Evolutionary conservation across 148 eudicot genomes (phyloP), one percentile per base, ranked within the genome.

Genomic region (Rhododendron vialii): DNA sequence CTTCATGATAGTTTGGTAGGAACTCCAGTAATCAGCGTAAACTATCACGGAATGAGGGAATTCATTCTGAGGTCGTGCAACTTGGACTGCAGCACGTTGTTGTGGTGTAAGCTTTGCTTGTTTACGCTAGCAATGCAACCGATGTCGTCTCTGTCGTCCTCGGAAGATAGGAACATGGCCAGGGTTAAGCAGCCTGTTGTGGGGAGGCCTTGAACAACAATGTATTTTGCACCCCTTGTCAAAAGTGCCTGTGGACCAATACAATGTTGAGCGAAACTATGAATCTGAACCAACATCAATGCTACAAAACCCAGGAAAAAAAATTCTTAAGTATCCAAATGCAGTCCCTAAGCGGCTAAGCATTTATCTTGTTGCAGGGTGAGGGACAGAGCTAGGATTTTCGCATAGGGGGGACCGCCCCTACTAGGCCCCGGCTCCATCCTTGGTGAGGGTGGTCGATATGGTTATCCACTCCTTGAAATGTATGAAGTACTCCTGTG

Each of bases 101-200:
- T 95, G 93, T 95, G 98, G 82, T 22, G 73, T 82, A 15, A 80
- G 88, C 85, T 91, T 43, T 80, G 92, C 17, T 80, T 87, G 94
- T 95, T 93, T 8, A 28, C 84, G 30, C 85, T 90, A 28, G 55
- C 88, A 2, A 91, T 96, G 65, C 98, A 96, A 17, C 96, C 95
- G 20, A 94, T 38, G 57, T 82, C 82, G 86, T 96, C 99, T 78
- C 95, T 83, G 88, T 95, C 96, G 3, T 90, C 84, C 0, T 86
- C 35, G 0, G 93, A 82, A 45, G 94, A 80, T 57, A 95, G 73
- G 3, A 67, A 0, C 92, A 95, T 57, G 87, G 99, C 82, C 51
- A 95, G 88, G 7, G 98, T 86, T 80, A 96, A 86, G 91, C 99
- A 96, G 10, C 99, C 99, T 13, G 95, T 92, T 51, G 99, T 89